These are phyloP conservation scores for Colletotrichum orchidophilum DNA, from an alignment of 2,329 filamentous ascomycete genomes.

Conservation along the genomic window DNA sequence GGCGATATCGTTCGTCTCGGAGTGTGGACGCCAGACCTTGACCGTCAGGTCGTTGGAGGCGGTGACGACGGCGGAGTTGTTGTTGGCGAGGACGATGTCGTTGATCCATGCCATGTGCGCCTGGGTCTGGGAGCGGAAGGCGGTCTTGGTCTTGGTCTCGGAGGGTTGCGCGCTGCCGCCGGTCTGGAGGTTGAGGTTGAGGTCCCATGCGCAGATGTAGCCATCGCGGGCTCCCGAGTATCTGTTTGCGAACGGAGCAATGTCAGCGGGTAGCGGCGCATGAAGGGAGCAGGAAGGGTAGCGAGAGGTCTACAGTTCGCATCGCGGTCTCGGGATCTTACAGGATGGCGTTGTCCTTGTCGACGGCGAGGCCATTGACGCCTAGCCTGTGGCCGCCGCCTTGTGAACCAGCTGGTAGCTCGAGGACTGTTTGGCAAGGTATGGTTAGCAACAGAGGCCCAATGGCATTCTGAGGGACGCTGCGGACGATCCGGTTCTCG, in stretches of 20 bases:
- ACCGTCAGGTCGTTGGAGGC: conserved; percentile 95
- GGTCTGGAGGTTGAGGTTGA: conserved; percentile 73
- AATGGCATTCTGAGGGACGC: neutral
- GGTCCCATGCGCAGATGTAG: conserved; percentile 94
- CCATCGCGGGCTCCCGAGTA: conserved; percentile 97
- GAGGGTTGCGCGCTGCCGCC: conserved; percentile 37
- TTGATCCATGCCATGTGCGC: conserved; percentile 98
- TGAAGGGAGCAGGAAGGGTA: conserved; percentile 4
- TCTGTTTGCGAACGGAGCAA: conserved; percentile 53
- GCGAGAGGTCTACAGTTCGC: conserved; percentile 13
- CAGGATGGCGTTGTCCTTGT: conserved; percentile 85
- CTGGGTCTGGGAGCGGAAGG: conserved; percentile 68
- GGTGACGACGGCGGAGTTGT: conserved; percentile 83
- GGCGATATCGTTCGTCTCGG: conserved; percentile 65
- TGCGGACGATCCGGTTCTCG: neutral
- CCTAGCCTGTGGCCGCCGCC: conserved; percentile 88
- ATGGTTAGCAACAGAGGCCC: conserved; percentile 12
- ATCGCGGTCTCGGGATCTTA: conserved; percentile 56
- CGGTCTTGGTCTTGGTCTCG: conserved; percentile 51
- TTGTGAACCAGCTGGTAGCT: conserved; percentile 63
- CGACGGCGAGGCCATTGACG: conserved; percentile 93
- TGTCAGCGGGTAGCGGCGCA: neutral
- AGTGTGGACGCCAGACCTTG: conserved; percentile 87
- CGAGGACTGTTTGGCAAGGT: conserved; percentile 57
- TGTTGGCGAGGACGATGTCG: conserved; percentile 83